phyloP scores from a whole-genome alignment of 225 moss, liverwort and hornwort species.

The Takakia lepidozioides region DNA sequence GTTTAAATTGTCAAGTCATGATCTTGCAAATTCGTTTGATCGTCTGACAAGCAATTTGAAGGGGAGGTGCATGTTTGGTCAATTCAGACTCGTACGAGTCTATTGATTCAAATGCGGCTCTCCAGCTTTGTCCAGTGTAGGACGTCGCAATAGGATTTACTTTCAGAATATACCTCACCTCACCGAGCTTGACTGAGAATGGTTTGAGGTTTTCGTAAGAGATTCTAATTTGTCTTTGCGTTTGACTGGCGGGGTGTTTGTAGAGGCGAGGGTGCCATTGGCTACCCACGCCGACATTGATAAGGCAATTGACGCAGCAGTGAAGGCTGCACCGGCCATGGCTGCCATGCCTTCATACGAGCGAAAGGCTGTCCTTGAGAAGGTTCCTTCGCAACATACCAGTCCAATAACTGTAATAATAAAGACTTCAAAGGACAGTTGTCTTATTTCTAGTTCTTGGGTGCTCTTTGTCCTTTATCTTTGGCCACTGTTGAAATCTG shows the following conservation, averaged over 20 bases:
- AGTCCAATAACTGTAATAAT: too few relatives aligned
- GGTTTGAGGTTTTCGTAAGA: too few relatives aligned
- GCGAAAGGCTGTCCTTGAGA: conserved; percentile 66
- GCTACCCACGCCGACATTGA: conserved; percentile 68
- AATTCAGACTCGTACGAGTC: too few relatives aligned
- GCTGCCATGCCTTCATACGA: conserved; percentile 59
- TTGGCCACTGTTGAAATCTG: too few relatives aligned
- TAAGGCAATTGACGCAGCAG: conserved; percentile 68
- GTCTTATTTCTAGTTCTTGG: too few relatives aligned
- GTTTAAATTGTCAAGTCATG: background rate
- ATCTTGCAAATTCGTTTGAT: background rate
- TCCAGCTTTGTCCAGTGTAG: too few relatives aligned
- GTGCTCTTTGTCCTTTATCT: too few relatives aligned
- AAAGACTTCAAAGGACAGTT: too few relatives aligned
- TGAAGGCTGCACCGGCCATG: conserved; percentile 66
- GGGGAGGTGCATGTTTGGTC: background rate
- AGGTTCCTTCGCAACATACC: conserved; percentile 55
- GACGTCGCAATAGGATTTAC: too few relatives aligned
- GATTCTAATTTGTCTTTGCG: background rate
- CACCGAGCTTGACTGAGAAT: too few relatives aligned
- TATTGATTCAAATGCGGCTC: too few relatives aligned
- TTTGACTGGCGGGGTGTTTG: conserved; percentile 2
- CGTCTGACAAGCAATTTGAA: background rate
- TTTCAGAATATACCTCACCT: too few relatives aligned
- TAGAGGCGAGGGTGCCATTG: conserved; percentile 70